phyloP scores from a whole-genome alignment of 305 asterid species.

The Fraxinus sp. region DNA sequence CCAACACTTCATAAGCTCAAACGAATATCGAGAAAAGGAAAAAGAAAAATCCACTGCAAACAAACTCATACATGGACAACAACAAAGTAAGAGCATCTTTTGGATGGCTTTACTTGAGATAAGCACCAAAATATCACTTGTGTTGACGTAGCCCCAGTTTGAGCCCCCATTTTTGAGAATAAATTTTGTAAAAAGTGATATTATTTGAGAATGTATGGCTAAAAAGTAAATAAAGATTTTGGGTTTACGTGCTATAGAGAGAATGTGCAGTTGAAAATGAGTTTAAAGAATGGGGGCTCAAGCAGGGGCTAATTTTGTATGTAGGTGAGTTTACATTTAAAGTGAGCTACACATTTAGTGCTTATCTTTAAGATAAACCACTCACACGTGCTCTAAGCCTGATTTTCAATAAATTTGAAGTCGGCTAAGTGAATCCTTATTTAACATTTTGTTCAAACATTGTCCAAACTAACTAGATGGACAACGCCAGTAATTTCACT shows the following conservation, averaged over 20 bases:
- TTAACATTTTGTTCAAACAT: neutral
- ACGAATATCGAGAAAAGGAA: neutral
- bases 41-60: neutral
- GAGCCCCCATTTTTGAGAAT: neutral
- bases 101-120: neutral
- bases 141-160: neutral
- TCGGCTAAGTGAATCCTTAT: neutral
- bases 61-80: neutral
- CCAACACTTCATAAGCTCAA: neutral
- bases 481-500: neutral
- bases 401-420: neutral
- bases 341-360: neutral
- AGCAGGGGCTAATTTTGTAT: neutral
- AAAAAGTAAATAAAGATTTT: neutral
- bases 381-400: neutral
- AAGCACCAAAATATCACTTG: neutral
- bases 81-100: neutral
- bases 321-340: neutral
- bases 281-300: neutral
- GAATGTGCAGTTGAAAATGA: neutral
- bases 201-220: neutral
- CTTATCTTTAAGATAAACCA: neutral
- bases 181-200: neutral
- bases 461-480: neutral
- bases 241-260: neutral